Conservation (phyloP, 2,329 filamentous ascomycete genomes). For the Penicillium crustosum region DNA sequence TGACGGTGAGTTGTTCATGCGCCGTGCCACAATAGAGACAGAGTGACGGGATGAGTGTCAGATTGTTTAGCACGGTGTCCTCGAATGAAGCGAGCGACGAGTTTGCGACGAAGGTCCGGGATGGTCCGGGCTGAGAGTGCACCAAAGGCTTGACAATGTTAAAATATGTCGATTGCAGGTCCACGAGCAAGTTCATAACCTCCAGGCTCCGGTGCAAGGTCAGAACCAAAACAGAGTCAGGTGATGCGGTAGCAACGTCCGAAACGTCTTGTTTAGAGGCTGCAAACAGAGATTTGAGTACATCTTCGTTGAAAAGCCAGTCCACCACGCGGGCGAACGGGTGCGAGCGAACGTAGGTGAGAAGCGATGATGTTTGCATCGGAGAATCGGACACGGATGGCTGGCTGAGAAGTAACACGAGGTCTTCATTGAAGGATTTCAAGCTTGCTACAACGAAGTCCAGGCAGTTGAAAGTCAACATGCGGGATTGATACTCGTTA, state of each 20-base stretch:
- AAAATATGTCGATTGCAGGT: conserved; percentile 86
- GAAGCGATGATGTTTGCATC: conserved; percentile 72
- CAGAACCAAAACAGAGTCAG: conserved; percentile 77
- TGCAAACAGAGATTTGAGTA: conserved; percentile 75
- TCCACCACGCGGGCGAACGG: conserved; percentile 95
- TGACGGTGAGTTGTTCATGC: conserved; percentile 75
- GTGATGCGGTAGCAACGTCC: conserved; percentile 69
- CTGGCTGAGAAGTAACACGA: conserved; percentile 80
- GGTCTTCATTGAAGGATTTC: conserved; percentile 86
- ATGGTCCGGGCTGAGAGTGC: conserved; percentile 62
- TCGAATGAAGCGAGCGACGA: conserved; percentile 85
- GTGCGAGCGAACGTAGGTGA: conserved; percentile 80
- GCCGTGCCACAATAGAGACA: conserved; percentile 84
- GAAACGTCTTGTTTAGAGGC: conserved; percentile 73
- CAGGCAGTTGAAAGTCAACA: conserved; percentile 77
- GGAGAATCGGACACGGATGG: conserved; percentile 72
- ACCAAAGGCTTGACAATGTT: conserved; percentile 81
- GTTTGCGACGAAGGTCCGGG: conserved; percentile 65
- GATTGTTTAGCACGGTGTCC: conserved; percentile 79
- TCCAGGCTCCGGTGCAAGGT: conserved; percentile 78
- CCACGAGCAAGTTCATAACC: conserved; percentile 77
- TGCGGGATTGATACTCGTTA: conserved; percentile 67
- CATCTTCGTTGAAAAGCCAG: conserved; percentile 93
- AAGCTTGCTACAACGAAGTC: conserved; percentile 79
- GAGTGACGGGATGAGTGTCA: conserved; percentile 76